Evolutionary conservation across 371 early-diverging fungal genomes (phyloP), one percentile per base, ranked within the genome.

Genomic region (Mucor saturninus): DNA sequence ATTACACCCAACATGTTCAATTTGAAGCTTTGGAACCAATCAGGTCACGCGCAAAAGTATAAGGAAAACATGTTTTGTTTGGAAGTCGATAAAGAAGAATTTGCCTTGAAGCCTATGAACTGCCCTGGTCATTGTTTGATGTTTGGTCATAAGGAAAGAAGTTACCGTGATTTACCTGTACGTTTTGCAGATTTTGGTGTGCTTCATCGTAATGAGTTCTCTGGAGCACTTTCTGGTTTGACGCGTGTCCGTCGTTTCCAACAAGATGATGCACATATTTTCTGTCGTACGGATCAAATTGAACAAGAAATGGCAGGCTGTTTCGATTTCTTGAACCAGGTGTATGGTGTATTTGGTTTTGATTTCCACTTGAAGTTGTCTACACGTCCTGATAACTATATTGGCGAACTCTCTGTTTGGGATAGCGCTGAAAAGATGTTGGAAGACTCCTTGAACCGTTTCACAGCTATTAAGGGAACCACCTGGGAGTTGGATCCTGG

Each of bases 181-280:
- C 90, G 99, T 40, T 84, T 94, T 59, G 99, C 99, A 14, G 99
- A 99, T 81, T 99, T 99, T 76, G 99, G 99, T 69, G 98, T 99
- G 21, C 82, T 99, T 55, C 99, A 99, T 77, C 89, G 99, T 67
- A 99, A 99, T 69, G 99, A 99, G 73, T 91, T 95, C 38, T 95
- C 95, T 15, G 99, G 99, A 38, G 95, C 99, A 8, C 83, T 99
- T 30, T 90, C 94, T 40, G 99, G 99, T 40, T 86, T 99, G 66
- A 99, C 99, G 11, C 91, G 99, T 69, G 99, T 99, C 13, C 91
- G 99, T 69, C 90, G 99, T 62, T 99, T 99, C 95, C 98, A 98
- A 76, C 99, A 99, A 80, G 99, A 99, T 77, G 99, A 99, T 85
- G 99, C 99, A 5, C 99, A 99, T 69, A 98, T 99, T 64, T 99